Base-by-base conservation (phyloP, 1,284 basidiomycete species). In the Albatrellus sp. region DNA sequence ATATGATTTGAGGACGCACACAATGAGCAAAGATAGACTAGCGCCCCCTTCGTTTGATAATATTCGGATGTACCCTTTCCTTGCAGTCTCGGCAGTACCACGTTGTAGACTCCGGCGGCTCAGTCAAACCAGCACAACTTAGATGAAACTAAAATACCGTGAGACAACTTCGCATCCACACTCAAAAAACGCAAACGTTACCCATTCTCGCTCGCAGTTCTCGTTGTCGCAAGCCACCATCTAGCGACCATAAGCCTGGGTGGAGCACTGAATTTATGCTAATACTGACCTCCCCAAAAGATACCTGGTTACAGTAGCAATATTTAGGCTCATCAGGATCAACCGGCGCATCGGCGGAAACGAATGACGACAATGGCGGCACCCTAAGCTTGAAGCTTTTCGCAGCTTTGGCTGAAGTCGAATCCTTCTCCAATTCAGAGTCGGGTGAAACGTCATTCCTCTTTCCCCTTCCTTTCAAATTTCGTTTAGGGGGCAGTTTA, bases 191-290 rank as follows among this genome's bases (percentile, higher is more conserved):
- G 31, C 20, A 31, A 16, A 65, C 76, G n/a, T 55, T 53, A 80
- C 84, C 88, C 88, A 91, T 75, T 90, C 85, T 33, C 68, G 63
- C 52, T 71, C 63, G 56, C 88, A 91, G 29, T 68, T 64, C 32
- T 64, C 60, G 50, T 73, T 73, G 57, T 91, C 89, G 55, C 88
- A 91, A 2, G 67, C 87, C 49, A 91, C 78, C 89, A 91, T 90
- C 85, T 89, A 52, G 40, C 39, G 34, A 44, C 43, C 16, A 17
- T 24, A 47, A 38, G 50, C 37, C 42, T 41, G 20, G 43, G 41
- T 17, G 13, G 30, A 43, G 37, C 46, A 48, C 44, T 39, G 41
- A 17, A 35, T 40, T 17, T 33, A 43, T 46, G 45, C 42, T 28
- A 42, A 42, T 34, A 63, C 74, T 51, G 55, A 85, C 85, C 60